Base-by-base conservation (phyloP, 345 rosid species). In the Laguncularia racemosa region DNA sequence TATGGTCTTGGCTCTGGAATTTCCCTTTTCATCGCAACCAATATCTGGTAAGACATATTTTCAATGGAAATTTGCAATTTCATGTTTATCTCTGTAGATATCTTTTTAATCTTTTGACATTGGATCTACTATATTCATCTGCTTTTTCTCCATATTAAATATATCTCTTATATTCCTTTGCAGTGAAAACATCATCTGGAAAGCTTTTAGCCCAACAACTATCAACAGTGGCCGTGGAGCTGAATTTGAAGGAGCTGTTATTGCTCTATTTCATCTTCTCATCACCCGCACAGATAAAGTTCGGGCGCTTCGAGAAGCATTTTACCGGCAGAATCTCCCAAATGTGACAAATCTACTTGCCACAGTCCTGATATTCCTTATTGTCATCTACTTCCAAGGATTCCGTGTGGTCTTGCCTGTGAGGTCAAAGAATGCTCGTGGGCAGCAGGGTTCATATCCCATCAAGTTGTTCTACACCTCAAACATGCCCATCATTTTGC, bases 361-460 rank as follows among this genome's bases (percentile, higher is more conserved):
- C 19, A 88, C 96, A 0, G 84, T 88, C 56, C 75, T 88, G 78
- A 71, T 88, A 64, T 88, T 88, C 79, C 66, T 85, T 21, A 85
- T 88, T 61, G 96, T 88, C 45, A 81, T 85, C 68, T 85, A 88
- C 79, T 88, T 88, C 90, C 96, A 88, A 88, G 96, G 96, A 40
- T 88, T 88, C 77, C 92, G 96, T 53, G 96, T 88, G 52, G 96
- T 88, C 28, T 73, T 88, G 56, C 96, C 92, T 53, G 96, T 88
- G 70, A 79, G 96, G 76, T 88, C 96, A 38, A 88, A 85, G 89
- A 88, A 83, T 68, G 96, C 89, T 48, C 92, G 96, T 67, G 96
- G 96, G 19, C 96, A 85, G 66, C 96, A 88, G 72, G 96, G 96
- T 28, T 88, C 96, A 7, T 88, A 85, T 71, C 96, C 92, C 3